phyloP scores from a whole-genome alignment of 2,329 filamentous ascomycete genomes.

The Xylogone sp. region DNA sequence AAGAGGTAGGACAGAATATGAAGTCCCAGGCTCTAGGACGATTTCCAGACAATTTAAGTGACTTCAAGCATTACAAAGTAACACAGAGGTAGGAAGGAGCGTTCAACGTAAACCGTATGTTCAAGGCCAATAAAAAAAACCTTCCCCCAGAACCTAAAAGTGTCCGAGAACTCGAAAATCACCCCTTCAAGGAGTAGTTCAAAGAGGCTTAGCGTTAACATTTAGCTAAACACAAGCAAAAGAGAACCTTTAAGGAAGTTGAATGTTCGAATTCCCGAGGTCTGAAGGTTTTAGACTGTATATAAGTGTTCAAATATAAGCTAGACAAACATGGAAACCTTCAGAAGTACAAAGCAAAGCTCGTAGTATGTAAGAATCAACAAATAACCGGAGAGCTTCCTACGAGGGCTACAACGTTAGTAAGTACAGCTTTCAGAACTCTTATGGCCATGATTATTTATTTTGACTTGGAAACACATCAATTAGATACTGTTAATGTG shows the following conservation, averaged over 20 bases:
- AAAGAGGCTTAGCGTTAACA: background rate
- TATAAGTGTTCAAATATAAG: slow-evolving; percentile 26
- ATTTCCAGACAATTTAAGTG: no score
- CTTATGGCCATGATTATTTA: slow-evolving; percentile 6
- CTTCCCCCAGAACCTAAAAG: no score
- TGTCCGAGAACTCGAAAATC: background rate
- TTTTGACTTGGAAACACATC: slow-evolving; percentile 7
- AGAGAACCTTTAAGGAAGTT: background rate
- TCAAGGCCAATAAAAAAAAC: no score
- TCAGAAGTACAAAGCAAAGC: slow-evolving; percentile 15
- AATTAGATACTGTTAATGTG: slow-evolving; percentile 16
- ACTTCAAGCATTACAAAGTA: no score
- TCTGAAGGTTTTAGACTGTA: no score
- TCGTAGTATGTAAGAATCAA: slow-evolving; percentile 20
- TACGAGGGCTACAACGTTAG: slow-evolving; percentile 1
- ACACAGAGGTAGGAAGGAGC: no score
- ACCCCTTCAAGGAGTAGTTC: background rate
- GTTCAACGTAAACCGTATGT: no score
- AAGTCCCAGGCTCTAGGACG: no score
- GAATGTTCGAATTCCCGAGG: no score
- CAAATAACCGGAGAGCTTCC: slow-evolving; percentile 6
- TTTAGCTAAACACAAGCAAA: background rate
- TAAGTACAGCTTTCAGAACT: background rate
- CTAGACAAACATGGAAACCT: slow-evolving; percentile 21
- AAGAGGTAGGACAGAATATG: no score